phyloP scores from a whole-genome alignment of 805 yeast genomes.

The Wickerhamiella lipophila region DNA sequence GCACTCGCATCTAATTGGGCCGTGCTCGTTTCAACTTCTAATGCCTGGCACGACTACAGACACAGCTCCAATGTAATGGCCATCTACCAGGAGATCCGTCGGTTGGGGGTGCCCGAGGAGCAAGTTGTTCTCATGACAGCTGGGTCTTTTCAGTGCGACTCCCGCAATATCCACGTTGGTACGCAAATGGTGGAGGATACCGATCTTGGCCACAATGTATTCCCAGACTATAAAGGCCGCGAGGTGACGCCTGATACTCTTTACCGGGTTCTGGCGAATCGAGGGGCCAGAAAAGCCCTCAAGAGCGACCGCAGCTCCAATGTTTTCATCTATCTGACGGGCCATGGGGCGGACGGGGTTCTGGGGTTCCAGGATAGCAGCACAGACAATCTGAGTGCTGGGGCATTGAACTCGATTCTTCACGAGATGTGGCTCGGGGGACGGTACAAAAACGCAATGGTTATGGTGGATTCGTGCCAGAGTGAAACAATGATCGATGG shows the following conservation, averaged over 20 bases:
- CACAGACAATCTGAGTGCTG: neutral
- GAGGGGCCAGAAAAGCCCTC: neutral
- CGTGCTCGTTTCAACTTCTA: conserved; percentile 8
- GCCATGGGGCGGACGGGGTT: conserved; percentile 10
- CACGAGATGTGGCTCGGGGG: neutral
- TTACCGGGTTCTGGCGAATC: neutral
- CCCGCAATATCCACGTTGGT: conserved; percentile 7
- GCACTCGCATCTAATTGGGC: conserved; percentile 10
- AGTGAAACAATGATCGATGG: conserved; percentile 2
- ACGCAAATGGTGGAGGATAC: neutral
- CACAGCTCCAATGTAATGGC: conserved; percentile 10
- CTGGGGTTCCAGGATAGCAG: conserved; percentile 7
- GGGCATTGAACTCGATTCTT: neutral
- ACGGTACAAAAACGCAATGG: neutral
- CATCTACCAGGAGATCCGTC: conserved; percentile 9
- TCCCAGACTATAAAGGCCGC: conserved; percentile 5
- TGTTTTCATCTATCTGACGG: conserved; percentile 6
- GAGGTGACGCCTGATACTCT: conserved; percentile 6
- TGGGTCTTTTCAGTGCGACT: conserved; percentile 4
- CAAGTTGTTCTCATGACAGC: conserved; percentile 4
- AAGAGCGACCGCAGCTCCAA: neutral
- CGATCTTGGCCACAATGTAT: neutral
- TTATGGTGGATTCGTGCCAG: conserved; percentile 12
- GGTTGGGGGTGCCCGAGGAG: neutral
- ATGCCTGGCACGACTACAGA: conserved; percentile 12